These are phyloP conservation scores for Laetiporus sulphureus DNA, from an alignment of 1,284 basidiomycete genomes.

Conservation along the genomic window DNA sequence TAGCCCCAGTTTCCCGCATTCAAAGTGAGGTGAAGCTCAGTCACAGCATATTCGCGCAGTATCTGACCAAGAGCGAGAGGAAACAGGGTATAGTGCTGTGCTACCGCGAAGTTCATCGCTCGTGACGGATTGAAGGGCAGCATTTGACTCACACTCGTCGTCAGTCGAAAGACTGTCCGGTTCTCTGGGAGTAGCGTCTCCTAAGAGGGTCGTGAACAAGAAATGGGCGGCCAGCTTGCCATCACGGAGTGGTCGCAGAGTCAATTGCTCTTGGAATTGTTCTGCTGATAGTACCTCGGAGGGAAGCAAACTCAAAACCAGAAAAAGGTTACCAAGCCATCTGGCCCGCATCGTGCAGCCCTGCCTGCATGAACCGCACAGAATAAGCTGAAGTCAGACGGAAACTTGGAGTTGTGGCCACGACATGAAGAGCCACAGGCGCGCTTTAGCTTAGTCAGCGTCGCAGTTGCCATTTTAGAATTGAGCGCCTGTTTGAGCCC, in stretches of 20 bases:
- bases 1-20: constrained; percentile 93
- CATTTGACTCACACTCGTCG: constrained; percentile 42
- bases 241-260: constrained; percentile 71
- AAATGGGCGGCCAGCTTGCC: constrained; percentile 85
- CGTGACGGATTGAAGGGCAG: constrained; percentile 1
- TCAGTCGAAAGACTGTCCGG: constrained; percentile 41
- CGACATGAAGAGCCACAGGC: no score
- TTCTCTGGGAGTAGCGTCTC: constrained; percentile 44
- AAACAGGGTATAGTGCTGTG: constrained; percentile 80
- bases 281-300: constrained; percentile 23
- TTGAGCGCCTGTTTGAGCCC: no score
- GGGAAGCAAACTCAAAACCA: not conserved
- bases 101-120: constrained; percentile 25
- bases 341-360: no score
- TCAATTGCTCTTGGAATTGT: constrained; percentile 65
- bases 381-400: no score
- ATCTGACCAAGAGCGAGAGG: constrained; percentile 85
- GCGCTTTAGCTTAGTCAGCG: no score
- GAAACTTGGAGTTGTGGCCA: no score
- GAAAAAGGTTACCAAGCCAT: no score
- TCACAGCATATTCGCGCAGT: constrained; percentile 75
- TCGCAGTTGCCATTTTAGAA: no score
- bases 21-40: constrained; percentile 82
- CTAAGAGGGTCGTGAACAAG: constrained; percentile 67
- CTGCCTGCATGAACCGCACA: no score